These are phyloP conservation scores for Backusella macrospora DNA, from an alignment of 192 early-diverging fungal species.

Conservation along the genomic window DNA sequence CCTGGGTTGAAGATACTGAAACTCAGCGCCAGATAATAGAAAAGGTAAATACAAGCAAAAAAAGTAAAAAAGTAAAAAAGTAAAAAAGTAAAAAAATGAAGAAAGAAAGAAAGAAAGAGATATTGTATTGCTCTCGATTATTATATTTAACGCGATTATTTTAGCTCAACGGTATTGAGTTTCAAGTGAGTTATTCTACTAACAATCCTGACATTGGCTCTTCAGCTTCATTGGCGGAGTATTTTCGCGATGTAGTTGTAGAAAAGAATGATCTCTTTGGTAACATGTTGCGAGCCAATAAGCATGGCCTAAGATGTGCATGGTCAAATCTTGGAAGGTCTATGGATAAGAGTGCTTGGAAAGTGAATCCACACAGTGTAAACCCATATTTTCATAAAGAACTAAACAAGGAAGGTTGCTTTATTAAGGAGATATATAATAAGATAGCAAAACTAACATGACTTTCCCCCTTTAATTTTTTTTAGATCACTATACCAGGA, in stretches of 20 bases:
- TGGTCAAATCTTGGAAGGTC: slow-evolving; percentile 10
- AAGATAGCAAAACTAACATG: background rate
- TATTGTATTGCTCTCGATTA: background rate
- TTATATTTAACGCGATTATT: background rate
- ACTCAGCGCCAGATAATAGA: slow-evolving; percentile 9
- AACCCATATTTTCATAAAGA: slow-evolving; percentile 51
- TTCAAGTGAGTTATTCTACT: slow-evolving; percentile 17
- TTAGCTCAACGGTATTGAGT: slow-evolving; percentile 12
- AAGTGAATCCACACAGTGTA: slow-evolving; percentile 58
- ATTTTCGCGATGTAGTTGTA: slow-evolving; percentile 1
- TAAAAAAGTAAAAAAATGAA: background rate
- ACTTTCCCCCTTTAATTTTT: background rate
- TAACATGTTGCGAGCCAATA: slow-evolving; percentile 7
- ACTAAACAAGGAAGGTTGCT: slow-evolving; percentile 45
- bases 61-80: background rate
- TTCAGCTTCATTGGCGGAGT: slow-evolving; percentile 13
- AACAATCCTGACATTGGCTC: slow-evolving; percentile 10
- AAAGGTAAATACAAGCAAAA: slow-evolving; percentile 6
- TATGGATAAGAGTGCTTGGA: slow-evolving; percentile 47
- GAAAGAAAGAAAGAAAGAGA: background rate
- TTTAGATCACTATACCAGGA: slow-evolving; percentile 39
- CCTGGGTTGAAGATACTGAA: background rate
- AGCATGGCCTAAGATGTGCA: slow-evolving; percentile 34
- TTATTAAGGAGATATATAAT: slow-evolving; percentile 23
- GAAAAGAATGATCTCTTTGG: slow-evolving; percentile 13